phyloP scores from a whole-genome alignment of 768 basidiomycete species.

The Rhizopogon rudus region DNA sequence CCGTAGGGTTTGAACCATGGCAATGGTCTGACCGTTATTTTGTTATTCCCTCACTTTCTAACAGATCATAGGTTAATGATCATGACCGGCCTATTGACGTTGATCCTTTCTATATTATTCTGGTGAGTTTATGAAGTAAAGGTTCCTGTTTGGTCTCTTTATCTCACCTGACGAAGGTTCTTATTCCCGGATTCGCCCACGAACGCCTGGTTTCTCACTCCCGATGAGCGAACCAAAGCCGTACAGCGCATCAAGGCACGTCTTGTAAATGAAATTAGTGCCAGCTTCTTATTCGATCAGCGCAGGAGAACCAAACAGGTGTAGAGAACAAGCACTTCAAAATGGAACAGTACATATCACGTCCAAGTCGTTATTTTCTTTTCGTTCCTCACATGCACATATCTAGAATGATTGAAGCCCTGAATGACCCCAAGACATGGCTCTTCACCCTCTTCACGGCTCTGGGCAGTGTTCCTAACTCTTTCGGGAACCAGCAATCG shows the following conservation, averaged over 20 bases:
- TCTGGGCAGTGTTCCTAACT: conserved; percentile 54
- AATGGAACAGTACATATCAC: conserved; percentile 52
- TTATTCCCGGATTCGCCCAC: too few relatives aligned
- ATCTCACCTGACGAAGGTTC: too few relatives aligned
- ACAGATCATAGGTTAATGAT: conserved; percentile 47
- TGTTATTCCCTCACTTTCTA: conserved; percentile 3
- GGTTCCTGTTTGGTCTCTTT: not conserved
- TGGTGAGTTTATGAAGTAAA: conserved; percentile 33
- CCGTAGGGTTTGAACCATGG: too few relatives aligned
- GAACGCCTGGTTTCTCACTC: too few relatives aligned
- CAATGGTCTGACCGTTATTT: too few relatives aligned
- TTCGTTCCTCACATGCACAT: not conserved
- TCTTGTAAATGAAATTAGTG: too few relatives aligned
- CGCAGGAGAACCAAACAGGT: conserved; percentile 35
- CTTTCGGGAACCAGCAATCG: conserved; percentile 50
- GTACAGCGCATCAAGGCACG: too few relatives aligned
- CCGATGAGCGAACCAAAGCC: too few relatives aligned
- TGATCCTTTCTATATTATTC: conserved; percentile 42
- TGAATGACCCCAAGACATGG: conserved; percentile 62
- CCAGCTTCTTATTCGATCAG: not conserved
- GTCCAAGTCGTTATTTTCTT: not conserved
- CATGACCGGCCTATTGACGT: conserved; percentile 52
- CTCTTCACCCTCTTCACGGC: conserved; percentile 58
- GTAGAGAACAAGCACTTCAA: conserved; percentile 61
- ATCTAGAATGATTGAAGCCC: conserved; percentile 52